Percentiles rank a stretch among this genome's conserved stretches.
These are phyloP conservation scores for Diversispora eburnea DNA, from an alignment of 192 early-diverging fungal genomes.

Conservation along the genomic window DNA sequence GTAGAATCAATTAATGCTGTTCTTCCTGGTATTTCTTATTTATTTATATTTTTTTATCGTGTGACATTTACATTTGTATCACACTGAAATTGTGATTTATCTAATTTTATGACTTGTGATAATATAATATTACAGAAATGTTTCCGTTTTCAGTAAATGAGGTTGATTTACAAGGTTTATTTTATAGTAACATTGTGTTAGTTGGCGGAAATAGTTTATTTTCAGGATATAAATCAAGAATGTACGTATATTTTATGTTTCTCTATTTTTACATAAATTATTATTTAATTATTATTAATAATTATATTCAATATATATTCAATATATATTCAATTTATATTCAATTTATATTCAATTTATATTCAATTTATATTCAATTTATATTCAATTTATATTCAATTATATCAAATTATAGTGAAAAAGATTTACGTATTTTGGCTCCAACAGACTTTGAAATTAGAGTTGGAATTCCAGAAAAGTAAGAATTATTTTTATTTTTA, in stretches of 20 bases:
- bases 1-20: conserved; percentile 49
- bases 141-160: conserved; percentile 23
- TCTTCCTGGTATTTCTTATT: conserved; percentile 42
- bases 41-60: not conserved
- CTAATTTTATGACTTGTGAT: not conserved
- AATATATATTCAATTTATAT: not conserved
- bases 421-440: conserved; percentile 54
- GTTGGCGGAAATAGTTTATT: conserved; percentile 65
- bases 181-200: conserved; percentile 65
- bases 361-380: not conserved
- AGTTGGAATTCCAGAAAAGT: conserved; percentile 55
- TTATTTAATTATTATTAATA: not conserved
- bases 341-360: not conserved
- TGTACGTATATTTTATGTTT: conserved; percentile 41
- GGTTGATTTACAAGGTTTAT: conserved; percentile 53
- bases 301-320: not conserved
- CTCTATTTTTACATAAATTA: not conserved
- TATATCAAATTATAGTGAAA: conserved; percentile 29
- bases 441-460: conserved; percentile 56
- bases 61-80: not conserved
- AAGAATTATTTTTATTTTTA: conserved; percentile 30
- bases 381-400: not conserved
- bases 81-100: not conserved
- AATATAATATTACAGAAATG: conserved; percentile 14
- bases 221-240: conserved; percentile 57